Base-by-base conservation (phyloP, 208 protist genomes). In the Trypanosoma melophagium region DNA sequence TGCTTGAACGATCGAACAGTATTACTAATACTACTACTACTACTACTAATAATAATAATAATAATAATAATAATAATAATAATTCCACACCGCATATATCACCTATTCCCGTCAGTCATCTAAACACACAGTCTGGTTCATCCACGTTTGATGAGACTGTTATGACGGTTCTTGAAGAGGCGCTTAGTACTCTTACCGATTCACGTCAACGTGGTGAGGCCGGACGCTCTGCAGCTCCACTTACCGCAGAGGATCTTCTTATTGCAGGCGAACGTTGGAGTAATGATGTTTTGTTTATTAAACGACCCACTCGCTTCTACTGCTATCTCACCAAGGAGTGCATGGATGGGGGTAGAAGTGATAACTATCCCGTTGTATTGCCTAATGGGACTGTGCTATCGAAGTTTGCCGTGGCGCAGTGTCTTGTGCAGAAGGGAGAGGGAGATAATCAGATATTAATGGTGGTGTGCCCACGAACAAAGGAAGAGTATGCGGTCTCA, bases 231-330 rank as follows among this genome's bases (percentile, higher is more conserved):
- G 24, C 14, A 38, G 17, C 17, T 1, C 53, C 55, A 14, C 47
- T 90, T 14, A 81, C 67, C 0, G 69, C 86, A 0, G 74, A 76
- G 44, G 80, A 86, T 21, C 81, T 95, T 56, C 83, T 89, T 28
- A 35, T 69, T 17, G 87, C 81, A 35, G 84, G 93, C 17, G 83
- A 92, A 8, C 71, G 74, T 13, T 95, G 86, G 78, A 86, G 66
- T 62, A 84, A 77, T 44, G 73, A 87, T 38, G 72, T 88, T 7
- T 64, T 91, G 2, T 86, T 81, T 51, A 78, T 95, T 41, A 89
- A 88, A 60, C 74, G 83, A 19, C 80, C 86, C 17, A 92, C 86
- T n/a, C 83, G 86, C 9, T 91, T 84, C 25, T 91, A 88, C 69
- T 90, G 83, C 47, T 75, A 79, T 13, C 70, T 86, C 28, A 88